Base-by-base conservation (phyloP, 257 asterid species). In the Solanum neorickii region DNA sequence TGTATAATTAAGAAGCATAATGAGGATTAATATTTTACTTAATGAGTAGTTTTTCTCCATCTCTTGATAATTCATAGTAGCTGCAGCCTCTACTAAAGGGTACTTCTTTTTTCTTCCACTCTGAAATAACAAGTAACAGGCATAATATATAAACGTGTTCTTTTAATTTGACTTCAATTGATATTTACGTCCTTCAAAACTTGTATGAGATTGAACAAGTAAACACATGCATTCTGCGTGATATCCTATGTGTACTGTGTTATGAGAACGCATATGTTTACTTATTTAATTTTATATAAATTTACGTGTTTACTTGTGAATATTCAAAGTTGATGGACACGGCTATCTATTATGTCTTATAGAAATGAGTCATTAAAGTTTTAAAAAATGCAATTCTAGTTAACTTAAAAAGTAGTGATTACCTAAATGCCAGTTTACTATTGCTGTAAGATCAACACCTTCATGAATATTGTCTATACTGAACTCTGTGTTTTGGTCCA, bases 381-480 rank as follows among this genome's bases (percentile, higher is more conserved):
- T 59, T 59, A 1, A 9, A 2, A 60, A 4, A 60, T 23, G 29
- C 29, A 60, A 23, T 23, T 60, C 7, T 9, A 60, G 69, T 23
- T 60, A 1, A n/a, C 16, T n/a, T 62, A 10, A n/a, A 23, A 62
- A 9, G 70, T 62, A 62, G 85, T 82, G 76, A 23, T 16, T 93
- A 95, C 99, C 97, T 49, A 95, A 90, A 89, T 95, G 98, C 98
- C 98, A 94, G 87, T 91, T 89, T 80, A 93, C 98, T 11, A 88
- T 92, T 78, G 91, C 92, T 14, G 93, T 92, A 41, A 86, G 59
- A 83, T 91, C 91, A 29, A 89, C 91, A 83, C 95, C 96, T 92
- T 90, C 91, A 31, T 92, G 93, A 88, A 91, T 87, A 69, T 89
- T 89, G 35, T 92, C 97, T 37, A 93, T 88, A 59, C 84, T 91